Evolutionary conservation across 441 rosid genomes (phyloP), one percentile per base, ranked within the genome.

Genomic region (Erodium chrysanthum): DNA sequence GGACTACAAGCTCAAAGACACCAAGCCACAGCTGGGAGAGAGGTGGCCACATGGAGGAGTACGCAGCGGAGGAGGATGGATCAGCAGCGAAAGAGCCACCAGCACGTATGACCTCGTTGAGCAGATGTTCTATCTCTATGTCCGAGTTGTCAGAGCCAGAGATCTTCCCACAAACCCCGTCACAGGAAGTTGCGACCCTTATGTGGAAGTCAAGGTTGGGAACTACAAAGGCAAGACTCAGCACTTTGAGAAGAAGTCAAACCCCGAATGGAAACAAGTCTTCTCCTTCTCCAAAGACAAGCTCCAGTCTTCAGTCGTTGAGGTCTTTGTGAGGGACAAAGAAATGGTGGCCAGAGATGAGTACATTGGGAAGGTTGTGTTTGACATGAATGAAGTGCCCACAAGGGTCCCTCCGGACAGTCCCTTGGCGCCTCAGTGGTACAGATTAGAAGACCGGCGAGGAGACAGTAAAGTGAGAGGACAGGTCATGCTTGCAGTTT

Each of bases 341-440:
- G 93, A 83, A 68, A 78, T 91, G 22, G 76, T 89, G 63, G 17
- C 89, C 78, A 86, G 79, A 5, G 98, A 93, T 75, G 97, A 91
- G 76, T 74, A 88, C 18, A 81, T 88, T 5, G 97, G 98, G 10
- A 72, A 85, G 73, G 76, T 78, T 20, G 65, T 78, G 69, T 93
- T 89, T 73, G 98, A 93, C 74, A 82, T 93, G 71, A 88, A 85
- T 70, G 97, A 91, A 65, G 70, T 91, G 69, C 98, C 97, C 0
- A 89, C 78, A 68, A 78, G 96, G 71, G 88, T 85, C 69, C 96
- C 96, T 0, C 98, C 98, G 0, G 98, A 93, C 68, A 91, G 98
- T 70, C 93, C 97, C 0, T 69, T 93, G 77, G 98, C 97, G 52
- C 97, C 97, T 15, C 96, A 89, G 73, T 93, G 98, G 98, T 93